Evolutionary conservation across 371 early-diverging fungal species (phyloP).

Genomic region (Saksenaea vasiformis): DNA sequence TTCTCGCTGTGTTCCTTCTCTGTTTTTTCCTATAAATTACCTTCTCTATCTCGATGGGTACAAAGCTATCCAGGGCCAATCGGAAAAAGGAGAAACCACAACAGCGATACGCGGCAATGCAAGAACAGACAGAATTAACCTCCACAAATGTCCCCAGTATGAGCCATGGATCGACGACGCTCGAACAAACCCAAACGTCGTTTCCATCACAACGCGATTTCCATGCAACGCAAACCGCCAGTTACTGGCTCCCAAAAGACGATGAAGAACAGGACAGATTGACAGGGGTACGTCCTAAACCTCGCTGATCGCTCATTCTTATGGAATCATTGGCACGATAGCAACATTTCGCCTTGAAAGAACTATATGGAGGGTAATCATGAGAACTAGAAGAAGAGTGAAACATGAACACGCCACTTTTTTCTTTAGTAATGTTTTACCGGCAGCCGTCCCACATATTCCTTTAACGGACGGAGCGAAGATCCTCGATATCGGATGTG

Average conservation of each 20-base stretch:
- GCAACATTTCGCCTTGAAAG: slow-evolving; percentile 16
- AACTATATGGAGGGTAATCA: slow-evolving; percentile 7
- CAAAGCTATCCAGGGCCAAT: background rate
- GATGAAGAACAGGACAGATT: slow-evolving; percentile 16
- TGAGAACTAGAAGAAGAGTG: background rate
- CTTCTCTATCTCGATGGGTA: background rate
- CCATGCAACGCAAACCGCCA: slow-evolving; percentile 2
- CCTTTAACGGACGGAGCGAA: slow-evolving; percentile 8
- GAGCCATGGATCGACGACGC: background rate
- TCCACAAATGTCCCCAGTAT: background rate
- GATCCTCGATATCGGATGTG: slow-evolving; percentile 31
- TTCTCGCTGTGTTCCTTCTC: background rate
- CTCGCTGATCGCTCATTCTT: background rate
- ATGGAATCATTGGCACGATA: background rate
- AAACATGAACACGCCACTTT: background rate
- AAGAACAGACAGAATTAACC: background rate
- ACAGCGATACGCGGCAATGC: background rate
- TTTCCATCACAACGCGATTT: background rate
- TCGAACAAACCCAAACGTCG: background rate
- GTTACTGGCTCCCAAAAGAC: slow-evolving; percentile 15
- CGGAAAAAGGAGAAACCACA: background rate
- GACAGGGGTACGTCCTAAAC: slow-evolving; percentile 8
- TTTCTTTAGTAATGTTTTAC: slow-evolving; percentile 13
- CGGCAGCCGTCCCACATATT: background rate
- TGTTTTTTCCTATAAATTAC: background rate